Base-by-base conservation (phyloP, 108 stramenopile genomes). In the Nitzschia sp. region DNA sequence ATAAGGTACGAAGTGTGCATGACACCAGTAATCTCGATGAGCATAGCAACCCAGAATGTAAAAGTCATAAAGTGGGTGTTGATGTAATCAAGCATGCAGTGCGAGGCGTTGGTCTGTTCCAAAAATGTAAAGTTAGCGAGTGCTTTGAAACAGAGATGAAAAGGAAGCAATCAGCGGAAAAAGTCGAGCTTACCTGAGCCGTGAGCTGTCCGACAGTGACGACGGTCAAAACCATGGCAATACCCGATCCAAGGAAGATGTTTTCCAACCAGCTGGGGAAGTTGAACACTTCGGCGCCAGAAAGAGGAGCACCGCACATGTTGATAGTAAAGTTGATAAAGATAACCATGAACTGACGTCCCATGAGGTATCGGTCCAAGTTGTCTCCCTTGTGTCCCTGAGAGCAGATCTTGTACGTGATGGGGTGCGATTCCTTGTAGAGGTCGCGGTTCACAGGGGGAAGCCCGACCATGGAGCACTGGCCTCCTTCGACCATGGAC, bases 271-370 rank as follows among this genome's bases (percentile, higher is more conserved):
- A 71, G 24, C 72, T 60, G 35, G 91, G 86, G 53, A 92, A 49
- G 21, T 80, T 84, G 23, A 82, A 70, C 24, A 83, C 85, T 26
- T 85, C 84, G 31, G 84, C 78, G 19, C 68, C 85, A n/a, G 69
- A 62, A 8, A 87, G 51, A 46, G 93, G 88, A 51, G 78, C 79
- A 26, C 90, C 85, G 64, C 74, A 86, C 34, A 81, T 49, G 81
- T 83, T 85, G 72, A 91, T 80, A 19, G 80, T 66, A 61, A 94
- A 94, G 66, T 89, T 87, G 35, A 87, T 71, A 35, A 87, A 60
- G 48, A 91, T 74, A 33, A 94, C 93, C 86, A 94, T 87, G 81
- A 94, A 91, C 74, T 94, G 93, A 86, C 93, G 86, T 49, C 93
- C 90, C 77, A 94, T 80, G 30, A 94, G 62, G 83, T 85, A 94